phyloP scores from a whole-genome alignment of 164 flowering plant genomes.

The Cinnamomum chago region DNA sequence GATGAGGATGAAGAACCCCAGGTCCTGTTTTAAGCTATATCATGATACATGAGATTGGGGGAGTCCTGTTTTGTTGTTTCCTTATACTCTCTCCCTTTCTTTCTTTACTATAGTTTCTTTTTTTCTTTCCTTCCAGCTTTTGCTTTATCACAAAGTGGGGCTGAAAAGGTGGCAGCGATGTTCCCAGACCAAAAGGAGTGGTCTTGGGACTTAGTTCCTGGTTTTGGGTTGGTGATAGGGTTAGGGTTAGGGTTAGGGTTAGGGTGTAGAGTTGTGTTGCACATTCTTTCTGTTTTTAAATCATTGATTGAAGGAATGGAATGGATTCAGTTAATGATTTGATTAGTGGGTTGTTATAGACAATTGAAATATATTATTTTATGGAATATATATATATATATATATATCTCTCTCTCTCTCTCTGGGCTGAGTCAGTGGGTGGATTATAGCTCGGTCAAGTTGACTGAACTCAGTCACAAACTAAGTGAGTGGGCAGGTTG shows the following conservation, averaged over 20 bases:
- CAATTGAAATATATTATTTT: not conserved
- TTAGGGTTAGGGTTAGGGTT: not conserved
- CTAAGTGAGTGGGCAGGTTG: no score
- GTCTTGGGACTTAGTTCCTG: constrained; percentile 7
- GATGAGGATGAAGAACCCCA: constrained; percentile 20
- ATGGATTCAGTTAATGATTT: not conserved
- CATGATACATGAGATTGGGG: constrained; percentile 37
- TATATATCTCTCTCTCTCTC: no score
- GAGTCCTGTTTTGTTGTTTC: constrained; percentile 21
- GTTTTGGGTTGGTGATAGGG: not conserved
- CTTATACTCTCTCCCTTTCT: constrained; percentile 8
- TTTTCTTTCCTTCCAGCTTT: constrained; percentile 17
- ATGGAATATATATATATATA: no score
- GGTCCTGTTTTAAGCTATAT: constrained; percentile 21
- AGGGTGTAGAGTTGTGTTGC: not conserved
- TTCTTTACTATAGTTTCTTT: constrained; percentile 4
- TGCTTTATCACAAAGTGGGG: constrained; percentile 66
- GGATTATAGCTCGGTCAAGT: no score
- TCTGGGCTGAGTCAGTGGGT: no score
- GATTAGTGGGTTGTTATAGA: not conserved
- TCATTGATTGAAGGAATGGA: constrained; percentile 1
- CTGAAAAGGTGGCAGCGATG: constrained; percentile 49
- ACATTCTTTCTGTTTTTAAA: not conserved
- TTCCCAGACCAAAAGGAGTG: constrained; percentile 31
- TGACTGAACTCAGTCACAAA: no score